Conservation (phyloP, 345 rosid species). For the Sisymbrium altissimum region DNA sequence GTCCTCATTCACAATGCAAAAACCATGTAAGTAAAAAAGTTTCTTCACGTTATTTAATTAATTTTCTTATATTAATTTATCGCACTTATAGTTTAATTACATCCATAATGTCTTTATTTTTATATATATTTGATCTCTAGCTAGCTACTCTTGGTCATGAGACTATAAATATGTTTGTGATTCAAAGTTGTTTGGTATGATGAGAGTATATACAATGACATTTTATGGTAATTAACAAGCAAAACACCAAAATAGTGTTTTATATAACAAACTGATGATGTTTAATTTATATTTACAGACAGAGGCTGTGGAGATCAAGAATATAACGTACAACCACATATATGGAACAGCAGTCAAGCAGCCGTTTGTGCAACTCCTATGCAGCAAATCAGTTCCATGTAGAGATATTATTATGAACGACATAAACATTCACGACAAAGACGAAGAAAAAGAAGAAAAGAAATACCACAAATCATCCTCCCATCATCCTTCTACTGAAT, state of each 20-base stretch:
- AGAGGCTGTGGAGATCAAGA: slow-evolving; percentile 37
- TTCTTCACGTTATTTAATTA: neutral
- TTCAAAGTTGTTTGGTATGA: neutral
- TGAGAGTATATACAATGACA: neutral
- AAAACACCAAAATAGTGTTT: neutral
- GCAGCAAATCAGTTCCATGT: slow-evolving; percentile 44
- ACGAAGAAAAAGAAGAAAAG: neutral
- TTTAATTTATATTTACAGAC: slow-evolving; percentile 31
- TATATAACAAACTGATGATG: neutral
- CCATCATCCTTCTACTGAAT: slow-evolving; percentile 23
- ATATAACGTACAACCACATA: slow-evolving; percentile 30
- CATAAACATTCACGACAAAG: slow-evolving; percentile 16
- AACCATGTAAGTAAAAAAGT: slow-evolving; percentile 31
- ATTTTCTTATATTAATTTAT: neutral
- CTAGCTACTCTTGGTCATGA: neutral
- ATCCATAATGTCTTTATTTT: neutral
- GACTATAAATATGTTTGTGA: neutral
- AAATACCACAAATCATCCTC: neutral
- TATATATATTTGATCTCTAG: neutral
- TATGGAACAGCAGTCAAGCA: slow-evolving; percentile 34
- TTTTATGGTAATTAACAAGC: neutral
- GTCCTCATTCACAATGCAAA: slow-evolving; percentile 42
- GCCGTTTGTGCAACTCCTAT: slow-evolving; percentile 29
- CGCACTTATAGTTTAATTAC: neutral
- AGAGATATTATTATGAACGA: slow-evolving; percentile 33